Evolutionary conservation across 305 asterid species (phyloP), one percentile per base, ranked within the genome.

Genomic region (Withania somnifera): DNA sequence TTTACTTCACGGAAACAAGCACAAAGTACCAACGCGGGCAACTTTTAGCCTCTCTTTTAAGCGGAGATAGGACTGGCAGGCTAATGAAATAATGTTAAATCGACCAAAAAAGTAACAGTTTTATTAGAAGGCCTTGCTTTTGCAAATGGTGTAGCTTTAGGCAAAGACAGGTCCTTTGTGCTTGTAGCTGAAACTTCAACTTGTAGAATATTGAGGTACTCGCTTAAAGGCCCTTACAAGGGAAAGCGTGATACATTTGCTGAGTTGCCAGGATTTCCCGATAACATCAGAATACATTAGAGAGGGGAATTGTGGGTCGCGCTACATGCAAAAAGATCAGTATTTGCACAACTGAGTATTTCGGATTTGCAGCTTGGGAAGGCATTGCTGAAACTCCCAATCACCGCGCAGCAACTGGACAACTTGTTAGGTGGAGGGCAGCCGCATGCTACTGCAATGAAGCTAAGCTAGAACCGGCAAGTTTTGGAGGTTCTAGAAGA

Each of bases 251-350:
- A 91, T 0, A 79, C 63, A 6, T 88, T 94, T 45, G 90, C 86
- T 3, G 89, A 86, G 58, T 66, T 94, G 0, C 91, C 93, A 0
- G 97, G 97, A 26, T 89, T 83, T 78, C 93, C 94, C 0, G 97
- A 94, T 91, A 94, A 94, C 83, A 83, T 94, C 38, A 90, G 94
- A 82, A 87, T 92, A 77, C 91, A 90, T 71, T 64, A 86, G 1
- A 87, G 80, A 7, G 96, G 97, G 0, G 95, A 92, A 1, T 93
- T 88, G 54, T 94, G 98, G 97, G 97, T 94, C 0, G 97, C 92
- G 9, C 66, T 94, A 77, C 93, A 94, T 82, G 83, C 91, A 0
- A 92, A 90, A 83, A 56, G 79, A 1, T 90, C 88, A 61, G 6
- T 20, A 11, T 47, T 53, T 45, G 73, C 22, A 2, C n/a, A 11